Evolutionary conservation across 1,284 basidiomycete genomes (phyloP).

Genomic region (Caloboletus inedulis): DNA sequence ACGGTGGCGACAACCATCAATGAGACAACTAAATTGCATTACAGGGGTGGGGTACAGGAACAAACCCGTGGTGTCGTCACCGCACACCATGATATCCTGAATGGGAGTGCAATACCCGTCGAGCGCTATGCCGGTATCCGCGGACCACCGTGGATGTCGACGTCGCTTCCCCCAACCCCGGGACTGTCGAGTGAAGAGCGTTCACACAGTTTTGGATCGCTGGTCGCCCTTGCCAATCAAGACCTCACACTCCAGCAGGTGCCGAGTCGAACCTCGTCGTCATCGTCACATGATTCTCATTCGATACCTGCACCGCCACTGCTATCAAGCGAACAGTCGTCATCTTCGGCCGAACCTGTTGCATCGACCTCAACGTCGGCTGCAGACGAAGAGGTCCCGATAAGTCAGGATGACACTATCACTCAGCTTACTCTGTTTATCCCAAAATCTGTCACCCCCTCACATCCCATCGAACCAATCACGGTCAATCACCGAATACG

Average conservation of each 20-base stretch:
- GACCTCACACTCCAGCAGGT: constrained; percentile 19
- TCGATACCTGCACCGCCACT: neutral
- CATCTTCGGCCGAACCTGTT: constrained; percentile 3
- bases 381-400: constrained; percentile 19
- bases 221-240: constrained; percentile 5
- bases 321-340: neutral
- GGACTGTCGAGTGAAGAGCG: constrained; percentile 17
- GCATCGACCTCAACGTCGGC: constrained; percentile 10
- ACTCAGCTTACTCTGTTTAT: constrained; percentile 46
- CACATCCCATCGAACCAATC: constrained; percentile 71
- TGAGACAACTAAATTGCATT: constrained; percentile 62
- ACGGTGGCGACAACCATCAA: constrained; percentile 68
- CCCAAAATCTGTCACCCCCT: constrained; percentile 53
- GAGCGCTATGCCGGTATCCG: constrained; percentile 37
- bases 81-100: constrained; percentile 68
- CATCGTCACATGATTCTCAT: constrained; percentile 14
- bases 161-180: constrained; percentile 14
- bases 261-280: constrained; percentile 14
- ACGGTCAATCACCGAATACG: constrained; percentile 70
- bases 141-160: constrained; percentile 26
- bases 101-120: constrained; percentile 55
- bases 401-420: constrained; percentile 44
- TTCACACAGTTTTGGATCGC: constrained; percentile 16
- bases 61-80: constrained; percentile 60
- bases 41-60: constrained; percentile 54